These are phyloP conservation scores for Coprinellus micaceus DNA, from an alignment of 768 basidiomycete species.

Conservation along the genomic window DNA sequence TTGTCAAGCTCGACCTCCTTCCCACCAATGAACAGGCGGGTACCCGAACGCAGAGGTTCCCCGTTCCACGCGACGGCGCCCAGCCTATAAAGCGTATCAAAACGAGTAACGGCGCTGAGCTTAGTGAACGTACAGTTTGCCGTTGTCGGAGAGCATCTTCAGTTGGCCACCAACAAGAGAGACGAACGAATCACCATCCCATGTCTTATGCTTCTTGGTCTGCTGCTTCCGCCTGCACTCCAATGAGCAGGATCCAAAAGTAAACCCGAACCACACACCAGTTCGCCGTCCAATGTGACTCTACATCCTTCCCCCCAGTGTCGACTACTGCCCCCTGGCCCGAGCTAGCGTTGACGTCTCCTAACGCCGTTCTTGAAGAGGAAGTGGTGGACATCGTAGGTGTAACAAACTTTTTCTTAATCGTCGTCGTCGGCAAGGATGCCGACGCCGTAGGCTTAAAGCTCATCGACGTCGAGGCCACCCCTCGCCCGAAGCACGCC, in stretches of 20 bases:
- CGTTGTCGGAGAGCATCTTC: slow-evolving; percentile 64
- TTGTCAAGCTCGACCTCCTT: slow-evolving; percentile 62
- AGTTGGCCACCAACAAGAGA: slow-evolving; percentile 48
- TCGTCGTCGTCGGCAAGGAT: slow-evolving; percentile 19
- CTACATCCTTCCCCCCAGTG: slow-evolving; percentile 6
- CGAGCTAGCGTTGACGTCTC: background rate
- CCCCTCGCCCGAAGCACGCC: slow-evolving; percentile 49
- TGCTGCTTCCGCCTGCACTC: slow-evolving; percentile 65
- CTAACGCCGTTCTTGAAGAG: background rate
- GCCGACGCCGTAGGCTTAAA: slow-evolving; percentile 12
- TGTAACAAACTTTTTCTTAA: slow-evolving; percentile 25
- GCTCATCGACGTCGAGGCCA: slow-evolving; percentile 7
- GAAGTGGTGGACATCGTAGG: slow-evolving; percentile 11
- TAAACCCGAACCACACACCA: slow-evolving; percentile 41
- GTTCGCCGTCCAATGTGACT: slow-evolving; percentile 64
- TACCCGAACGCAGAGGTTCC: slow-evolving; percentile 44
- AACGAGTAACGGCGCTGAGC: background rate
- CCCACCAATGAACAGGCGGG: slow-evolving; percentile 45
- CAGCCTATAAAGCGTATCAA: slow-evolving; percentile 37
- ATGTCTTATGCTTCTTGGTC: slow-evolving; percentile 75
- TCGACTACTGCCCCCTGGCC: slow-evolving; percentile 9
- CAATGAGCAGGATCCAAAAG: slow-evolving; percentile 1
- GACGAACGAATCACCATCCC: slow-evolving; percentile 78
- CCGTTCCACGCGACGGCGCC: slow-evolving; percentile 63
- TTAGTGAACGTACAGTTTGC: slow-evolving; percentile 52